A percentile compares a stretch with the other conserved stretches of the same genome.
These are phyloP conservation scores for Exserohilum rostratum DNA, from an alignment of 2,329 filamentous ascomycete genomes.

Conservation along the genomic window DNA sequence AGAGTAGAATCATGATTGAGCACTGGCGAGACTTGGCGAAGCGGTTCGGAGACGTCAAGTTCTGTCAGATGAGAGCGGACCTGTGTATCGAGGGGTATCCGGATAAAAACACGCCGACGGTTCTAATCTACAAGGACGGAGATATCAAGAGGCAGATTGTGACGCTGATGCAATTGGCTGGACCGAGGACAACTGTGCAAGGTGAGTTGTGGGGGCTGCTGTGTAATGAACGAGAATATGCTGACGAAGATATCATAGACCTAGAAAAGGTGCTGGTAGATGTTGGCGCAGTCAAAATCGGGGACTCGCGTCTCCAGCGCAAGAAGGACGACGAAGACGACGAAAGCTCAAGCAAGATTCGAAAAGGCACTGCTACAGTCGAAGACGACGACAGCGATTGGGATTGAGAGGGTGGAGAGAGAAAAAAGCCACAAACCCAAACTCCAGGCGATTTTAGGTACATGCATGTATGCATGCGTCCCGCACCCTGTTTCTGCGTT, in stretches of 20 bases:
- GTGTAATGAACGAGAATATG: background rate
- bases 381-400: conserved; percentile 65
- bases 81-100: conserved; percentile 97
- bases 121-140: conserved; percentile 88
- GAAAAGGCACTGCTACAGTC: conserved; percentile 40
- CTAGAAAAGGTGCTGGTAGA: conserved; percentile 83
- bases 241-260: conserved; percentile 52
- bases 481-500: background rate
- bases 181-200: conserved; percentile 48
- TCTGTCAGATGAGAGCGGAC: conserved; percentile 90
- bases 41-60: conserved; percentile 94
- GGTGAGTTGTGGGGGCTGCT: background rate
- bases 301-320: conserved; percentile 76
- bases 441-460: background rate
- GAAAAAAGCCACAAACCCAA: background rate
- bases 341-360: conserved; percentile 62
- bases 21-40: conserved; percentile 83
- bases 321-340: conserved; percentile 59
- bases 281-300: conserved; percentile 77
- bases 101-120: conserved; percentile 91
- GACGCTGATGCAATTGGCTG: conserved; percentile 81
- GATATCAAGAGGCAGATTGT: conserved; percentile 92
- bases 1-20: conserved; percentile 82
- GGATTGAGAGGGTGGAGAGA: conserved; percentile 58
- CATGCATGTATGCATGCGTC: background rate